A percentile compares a stretch with the other conserved stretches of the same genome.
Evolutionary conservation across 495 filamentous ascomycete genomes (phyloP).

Genomic region (Penicillium goetzii): DNA sequence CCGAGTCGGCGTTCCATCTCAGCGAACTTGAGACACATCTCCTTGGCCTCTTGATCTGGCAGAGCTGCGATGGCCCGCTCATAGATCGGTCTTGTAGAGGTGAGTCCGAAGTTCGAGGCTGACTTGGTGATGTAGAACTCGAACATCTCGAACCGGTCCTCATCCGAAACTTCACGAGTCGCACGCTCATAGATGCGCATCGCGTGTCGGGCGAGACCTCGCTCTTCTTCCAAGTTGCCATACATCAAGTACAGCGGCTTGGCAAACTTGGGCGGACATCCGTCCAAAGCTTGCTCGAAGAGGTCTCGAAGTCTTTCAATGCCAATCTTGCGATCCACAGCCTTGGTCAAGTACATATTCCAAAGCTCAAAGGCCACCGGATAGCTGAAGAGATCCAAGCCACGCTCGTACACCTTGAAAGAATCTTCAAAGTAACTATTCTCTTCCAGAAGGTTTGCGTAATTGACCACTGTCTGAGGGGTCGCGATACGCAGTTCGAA

Average conservation of each 20-base stretch:
- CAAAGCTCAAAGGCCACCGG: constrained; percentile 98
- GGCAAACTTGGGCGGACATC: constrained; percentile 92
- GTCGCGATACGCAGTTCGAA: constrained; percentile 98
- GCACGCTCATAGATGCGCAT: constrained; percentile 99
- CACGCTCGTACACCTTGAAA: constrained; percentile 96
- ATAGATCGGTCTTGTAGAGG: constrained; percentile 96
- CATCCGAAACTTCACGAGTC: constrained; percentile 92
- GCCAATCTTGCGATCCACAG: constrained; percentile 90
- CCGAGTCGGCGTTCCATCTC: constrained; percentile 97
- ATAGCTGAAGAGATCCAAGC: constrained; percentile 94
- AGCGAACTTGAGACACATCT: constrained; percentile 99
- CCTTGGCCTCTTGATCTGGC: constrained; percentile 89
- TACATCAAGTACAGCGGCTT: constrained; percentile 98
- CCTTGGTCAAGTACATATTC: constrained; percentile 98
- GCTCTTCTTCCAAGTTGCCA: constrained; percentile 94
- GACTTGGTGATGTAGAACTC: constrained; percentile 99
- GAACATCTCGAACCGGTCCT: constrained; percentile 96
- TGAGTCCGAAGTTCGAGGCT: constrained; percentile 94
- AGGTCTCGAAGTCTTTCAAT: constrained; percentile 94
- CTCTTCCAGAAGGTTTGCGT: constrained; percentile 94
- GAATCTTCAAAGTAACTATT: constrained; percentile 96
- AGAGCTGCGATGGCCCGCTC: constrained; percentile 90
- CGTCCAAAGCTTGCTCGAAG: constrained; percentile 96
- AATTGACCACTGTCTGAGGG: constrained; percentile 98
- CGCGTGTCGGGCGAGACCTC: constrained; percentile 92